Evolutionary conservation across 225 moss, liverwort and hornwort genomes (phyloP), one percentile per base, ranked within the genome.

Genomic region (Sphagnum tenellum): DNA sequence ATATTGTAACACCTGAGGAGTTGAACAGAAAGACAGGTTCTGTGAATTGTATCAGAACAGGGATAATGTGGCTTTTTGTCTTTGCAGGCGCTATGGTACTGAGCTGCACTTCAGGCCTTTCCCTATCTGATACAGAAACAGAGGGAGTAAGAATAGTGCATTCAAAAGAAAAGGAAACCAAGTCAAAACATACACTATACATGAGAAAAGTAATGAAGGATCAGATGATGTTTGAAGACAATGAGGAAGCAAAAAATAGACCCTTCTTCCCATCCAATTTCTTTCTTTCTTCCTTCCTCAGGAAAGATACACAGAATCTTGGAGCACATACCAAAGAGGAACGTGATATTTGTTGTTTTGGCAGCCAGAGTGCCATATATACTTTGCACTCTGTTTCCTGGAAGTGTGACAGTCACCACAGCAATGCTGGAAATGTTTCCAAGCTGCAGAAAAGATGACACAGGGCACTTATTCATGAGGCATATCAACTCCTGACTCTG

Each of bases 11-110:
- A 57, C 78, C 76, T 54, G 78, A 77, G 50, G 85, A 72, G 63
- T 75, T 80, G 69, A 94, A 94, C 59, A 70, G 71, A 54, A 88
- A 87, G 9, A 90, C 91, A 61, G 89, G 82, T 76, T 91, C 74
- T 6, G 81, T 79, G 64, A 94, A 91, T 64, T 89, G 87, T 56
- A 91, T 74, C 48, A 86, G 73, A 57, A 89, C 76, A 44, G 77
- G 81, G 62, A 94, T 53, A 48, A 67, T 5, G 48, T 67, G 78
- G 57, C 80, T 75, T 66, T 76, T 89, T 9, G 89, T 91, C 76
- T 83, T 86, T 5, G 89, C 81, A 63, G 78, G 79, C 56, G 89
- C 83, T 48, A 81, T 80, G 45, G 94, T 89, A 57, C 78, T 91
- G 50, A 91, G 63, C 62, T 70, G 75, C 65, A 86, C 89, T 72